Evolutionary conservation across 2,329 filamentous ascomycete species (phyloP).

Genomic region (Fusarium algeriense): DNA sequence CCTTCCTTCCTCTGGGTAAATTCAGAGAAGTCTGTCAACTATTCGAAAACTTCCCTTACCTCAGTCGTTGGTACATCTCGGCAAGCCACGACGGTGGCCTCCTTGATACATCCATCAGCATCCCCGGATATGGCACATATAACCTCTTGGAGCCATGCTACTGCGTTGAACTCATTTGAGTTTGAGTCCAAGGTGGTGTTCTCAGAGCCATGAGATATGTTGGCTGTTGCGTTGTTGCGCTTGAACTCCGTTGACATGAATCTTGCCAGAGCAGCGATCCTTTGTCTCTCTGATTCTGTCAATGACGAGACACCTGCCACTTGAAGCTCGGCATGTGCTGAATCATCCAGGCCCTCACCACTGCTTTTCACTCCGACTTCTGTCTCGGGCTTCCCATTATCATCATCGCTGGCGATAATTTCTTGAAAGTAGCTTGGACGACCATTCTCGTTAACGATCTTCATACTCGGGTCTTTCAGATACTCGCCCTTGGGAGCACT

Average conservation of each 20-base stretch:
- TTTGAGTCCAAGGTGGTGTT: neutral
- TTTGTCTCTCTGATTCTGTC: neutral
- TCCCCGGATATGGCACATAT: neutral
- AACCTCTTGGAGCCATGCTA: neutral
- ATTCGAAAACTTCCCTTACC: neutral
- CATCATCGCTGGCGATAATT: fast-evolving
- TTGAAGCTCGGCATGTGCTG: neutral
- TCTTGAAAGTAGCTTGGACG: slow-evolving; percentile 8
- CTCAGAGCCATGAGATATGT: fast-evolving
- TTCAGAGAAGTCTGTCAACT: fast-evolving
- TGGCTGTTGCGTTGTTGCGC: fast-evolving
- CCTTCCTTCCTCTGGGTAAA: neutral
- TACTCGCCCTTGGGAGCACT: slow-evolving; percentile 22
- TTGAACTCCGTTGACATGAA: neutral
- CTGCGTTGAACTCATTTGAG: neutral
- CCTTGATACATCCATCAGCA: neutral
- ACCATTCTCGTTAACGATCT: neutral
- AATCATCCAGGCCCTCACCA: fast-evolving
- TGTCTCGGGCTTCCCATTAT: fast-evolving
- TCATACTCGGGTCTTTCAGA: slow-evolving; percentile 8
- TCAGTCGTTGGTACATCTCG: neutral
- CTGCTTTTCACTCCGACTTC: too few relatives aligned
- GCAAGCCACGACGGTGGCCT: neutral
- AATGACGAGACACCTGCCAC: neutral
- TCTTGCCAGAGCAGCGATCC: neutral